These are phyloP conservation scores for Phaeotremella skinneri DNA, from an alignment of 768 basidiomycete genomes.

Conservation along the genomic window DNA sequence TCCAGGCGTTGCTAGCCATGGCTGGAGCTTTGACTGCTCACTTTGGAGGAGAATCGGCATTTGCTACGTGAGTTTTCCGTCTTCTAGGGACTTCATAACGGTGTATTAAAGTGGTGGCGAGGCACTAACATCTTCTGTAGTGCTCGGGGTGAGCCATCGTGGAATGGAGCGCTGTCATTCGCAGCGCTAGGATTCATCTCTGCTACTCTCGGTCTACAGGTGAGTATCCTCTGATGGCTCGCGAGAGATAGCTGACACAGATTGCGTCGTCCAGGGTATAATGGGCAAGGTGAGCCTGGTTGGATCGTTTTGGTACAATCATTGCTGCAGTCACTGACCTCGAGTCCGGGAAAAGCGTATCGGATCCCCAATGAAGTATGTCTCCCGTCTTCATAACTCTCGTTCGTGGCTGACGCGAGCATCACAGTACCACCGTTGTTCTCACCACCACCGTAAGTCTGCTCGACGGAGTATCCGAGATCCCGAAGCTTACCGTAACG, in stretches of 20 bases:
- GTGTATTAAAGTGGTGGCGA: slow-evolving; percentile 9
- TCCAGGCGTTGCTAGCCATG: slow-evolving; percentile 76
- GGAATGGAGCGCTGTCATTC: slow-evolving; percentile 67
- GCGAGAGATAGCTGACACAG: background rate
- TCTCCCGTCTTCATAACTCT: slow-evolving; percentile 5
- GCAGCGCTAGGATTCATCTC: slow-evolving; percentile 76
- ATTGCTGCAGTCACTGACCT: slow-evolving; percentile 9
- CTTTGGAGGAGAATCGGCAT: slow-evolving; percentile 60
- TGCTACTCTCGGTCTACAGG: slow-evolving; percentile 72
- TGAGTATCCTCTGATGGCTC: slow-evolving; percentile 18
- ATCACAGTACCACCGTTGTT: slow-evolving; percentile 8
- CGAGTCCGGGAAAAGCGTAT: slow-evolving; percentile 37
- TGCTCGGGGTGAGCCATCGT: slow-evolving; percentile 63
- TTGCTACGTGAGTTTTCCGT: slow-evolving; percentile 31
- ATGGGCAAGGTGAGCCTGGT: slow-evolving; percentile 70
- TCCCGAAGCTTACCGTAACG: background rate
- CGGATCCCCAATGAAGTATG: slow-evolving; percentile 34
- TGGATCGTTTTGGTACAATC: background rate
- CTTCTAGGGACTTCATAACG: background rate
- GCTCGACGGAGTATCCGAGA: background rate
- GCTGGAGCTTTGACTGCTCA: slow-evolving; percentile 67
- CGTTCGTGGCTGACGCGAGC: slow-evolving; percentile 15
- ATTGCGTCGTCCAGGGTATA: slow-evolving; percentile 58
- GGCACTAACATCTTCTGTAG: slow-evolving; percentile 41
- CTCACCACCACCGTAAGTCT: slow-evolving; percentile 62